These are phyloP conservation scores for Fusarium buharicum DNA, from an alignment of 2,329 filamentous ascomycete genomes.

Conservation along the genomic window DNA sequence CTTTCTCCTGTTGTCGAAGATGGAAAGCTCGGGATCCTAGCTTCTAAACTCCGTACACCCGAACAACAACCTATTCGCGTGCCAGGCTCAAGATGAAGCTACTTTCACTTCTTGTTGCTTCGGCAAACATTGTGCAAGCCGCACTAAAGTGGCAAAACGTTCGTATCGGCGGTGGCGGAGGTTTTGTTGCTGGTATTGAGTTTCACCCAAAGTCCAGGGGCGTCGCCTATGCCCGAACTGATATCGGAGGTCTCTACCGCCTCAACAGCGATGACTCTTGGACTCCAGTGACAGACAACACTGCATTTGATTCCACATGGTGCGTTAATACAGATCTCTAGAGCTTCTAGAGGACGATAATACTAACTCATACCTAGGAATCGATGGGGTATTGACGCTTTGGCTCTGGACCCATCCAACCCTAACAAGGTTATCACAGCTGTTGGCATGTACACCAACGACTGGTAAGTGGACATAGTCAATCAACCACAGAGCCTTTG, in stretches of 20 bases:
- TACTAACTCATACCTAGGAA: conserved; percentile 51
- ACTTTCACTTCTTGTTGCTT: conserved; percentile 15
- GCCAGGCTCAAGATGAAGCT: conserved; percentile 18
- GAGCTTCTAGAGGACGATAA: too few species aligned
- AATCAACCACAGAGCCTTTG: fast-evolving
- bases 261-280: conserved; percentile 37
- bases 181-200: conserved; percentile 32
- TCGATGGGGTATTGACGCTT: conserved; percentile 66
- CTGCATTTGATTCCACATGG: conserved; percentile 24
- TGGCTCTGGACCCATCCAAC: conserved; percentile 66
- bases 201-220: conserved; percentile 35
- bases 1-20: not conserved
- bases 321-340: not conserved
- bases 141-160: conserved; percentile 36
- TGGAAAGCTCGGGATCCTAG: too few species aligned
- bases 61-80: not conserved
- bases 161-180: conserved; percentile 31
- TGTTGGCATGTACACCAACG: conserved; percentile 68
- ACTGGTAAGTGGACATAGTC: conserved; percentile 46
- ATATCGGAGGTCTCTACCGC: conserved; percentile 35
- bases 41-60: not conserved
- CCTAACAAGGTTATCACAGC: conserved; percentile 63
- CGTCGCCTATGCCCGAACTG: conserved; percentile 32
- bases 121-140: conserved; percentile 10
- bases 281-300: conserved; percentile 31